These are phyloP conservation scores for Aureobasidium sp. DNA, from an alignment of 2,329 filamentous ascomycete species.

Conservation along the genomic window DNA sequence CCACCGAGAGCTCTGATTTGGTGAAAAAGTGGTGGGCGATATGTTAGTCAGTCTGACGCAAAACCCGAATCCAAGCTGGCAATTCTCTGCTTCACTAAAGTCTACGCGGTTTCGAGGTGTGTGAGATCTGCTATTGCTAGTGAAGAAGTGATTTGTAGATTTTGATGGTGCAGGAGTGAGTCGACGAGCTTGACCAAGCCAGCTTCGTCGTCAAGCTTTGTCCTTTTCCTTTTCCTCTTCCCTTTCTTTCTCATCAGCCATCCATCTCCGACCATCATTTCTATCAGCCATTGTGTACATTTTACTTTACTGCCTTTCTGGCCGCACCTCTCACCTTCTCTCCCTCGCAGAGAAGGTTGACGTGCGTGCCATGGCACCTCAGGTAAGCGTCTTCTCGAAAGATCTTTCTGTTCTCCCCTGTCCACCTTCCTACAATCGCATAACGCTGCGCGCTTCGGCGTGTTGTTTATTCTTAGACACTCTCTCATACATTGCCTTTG, in stretches of 20 bases:
- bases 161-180: neutral
- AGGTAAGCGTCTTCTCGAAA: neutral
- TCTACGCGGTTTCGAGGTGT: too few relatives aligned
- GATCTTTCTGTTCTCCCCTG: neutral
- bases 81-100: too few relatives aligned
- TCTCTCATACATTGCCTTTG: neutral
- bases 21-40: too few relatives aligned
- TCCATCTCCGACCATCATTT: neutral
- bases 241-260: neutral
- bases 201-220: neutral
- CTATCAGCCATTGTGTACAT: neutral
- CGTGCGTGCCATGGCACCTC: neutral
- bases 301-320: neutral
- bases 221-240: neutral
- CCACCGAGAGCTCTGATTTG: too few relatives aligned
- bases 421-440: neutral
- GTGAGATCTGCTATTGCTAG: neutral
- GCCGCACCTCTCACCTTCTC: neutral
- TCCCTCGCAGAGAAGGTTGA: neutral
- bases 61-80: too few relatives aligned
- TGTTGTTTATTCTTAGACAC: neutral
- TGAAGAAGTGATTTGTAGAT: neutral
- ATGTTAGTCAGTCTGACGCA: too few relatives aligned
- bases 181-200: neutral
- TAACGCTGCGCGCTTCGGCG: neutral